Conservation (phyloP, 805 yeast genomes). For the Ogataea zsoltii region DNA sequence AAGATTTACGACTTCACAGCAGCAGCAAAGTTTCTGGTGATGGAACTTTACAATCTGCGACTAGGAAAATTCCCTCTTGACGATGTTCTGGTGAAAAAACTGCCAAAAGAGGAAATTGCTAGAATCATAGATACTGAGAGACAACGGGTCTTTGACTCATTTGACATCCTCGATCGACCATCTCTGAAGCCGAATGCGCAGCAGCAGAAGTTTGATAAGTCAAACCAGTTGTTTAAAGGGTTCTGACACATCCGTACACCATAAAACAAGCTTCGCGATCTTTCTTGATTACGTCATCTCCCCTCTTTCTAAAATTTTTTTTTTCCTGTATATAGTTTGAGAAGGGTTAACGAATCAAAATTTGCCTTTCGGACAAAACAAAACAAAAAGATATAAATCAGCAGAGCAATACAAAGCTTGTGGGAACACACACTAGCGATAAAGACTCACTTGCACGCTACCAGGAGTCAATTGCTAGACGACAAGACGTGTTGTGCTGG, state of each 20-base stretch:
- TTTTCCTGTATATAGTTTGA: background rate
- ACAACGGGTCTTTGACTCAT: constrained; percentile 11
- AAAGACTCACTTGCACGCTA: background rate
- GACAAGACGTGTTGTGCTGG: no score
- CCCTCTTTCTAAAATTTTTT: constrained; percentile 3
- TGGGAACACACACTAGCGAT: background rate
- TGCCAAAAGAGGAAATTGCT: constrained; percentile 8
- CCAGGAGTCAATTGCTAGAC: constrained; percentile 1
- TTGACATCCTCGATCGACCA: background rate
- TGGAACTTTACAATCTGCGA: constrained; percentile 60
- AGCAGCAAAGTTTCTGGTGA: constrained; percentile 64
- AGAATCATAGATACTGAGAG: constrained; percentile 13
- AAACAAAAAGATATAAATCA: constrained; percentile 8
- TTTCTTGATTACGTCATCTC: background rate
- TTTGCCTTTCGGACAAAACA: constrained; percentile 22
- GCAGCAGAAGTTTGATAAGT: constrained; percentile 6
- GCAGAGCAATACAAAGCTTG: background rate
- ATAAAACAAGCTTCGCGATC: background rate
- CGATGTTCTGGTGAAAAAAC: constrained; percentile 11
- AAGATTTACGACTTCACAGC: constrained; percentile 35
- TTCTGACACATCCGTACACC: constrained; percentile 13
- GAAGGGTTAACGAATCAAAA: constrained; percentile 21
- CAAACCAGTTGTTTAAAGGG: constrained; percentile 8
- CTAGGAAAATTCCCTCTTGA: constrained; percentile 37
- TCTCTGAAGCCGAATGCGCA: constrained; percentile 3